phyloP scores from a whole-genome alignment of 441 rosid species.

The Kokia cookei region DNA sequence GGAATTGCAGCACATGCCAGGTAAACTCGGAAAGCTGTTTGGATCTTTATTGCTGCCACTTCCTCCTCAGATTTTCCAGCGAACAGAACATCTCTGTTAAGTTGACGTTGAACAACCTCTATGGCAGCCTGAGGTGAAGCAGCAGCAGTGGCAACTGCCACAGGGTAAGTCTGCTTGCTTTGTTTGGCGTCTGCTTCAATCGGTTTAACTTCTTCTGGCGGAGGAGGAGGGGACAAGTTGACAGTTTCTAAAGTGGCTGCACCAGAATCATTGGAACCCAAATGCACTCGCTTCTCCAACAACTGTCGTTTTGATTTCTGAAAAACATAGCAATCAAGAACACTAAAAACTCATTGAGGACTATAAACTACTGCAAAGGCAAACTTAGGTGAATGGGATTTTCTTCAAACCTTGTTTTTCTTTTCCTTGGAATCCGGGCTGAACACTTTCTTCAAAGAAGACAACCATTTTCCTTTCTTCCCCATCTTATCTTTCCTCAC shows the following conservation, averaged over 20 bases:
- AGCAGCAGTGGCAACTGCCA: slow-evolving; percentile 20
- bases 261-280: slow-evolving; percentile 21
- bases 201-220: slow-evolving; percentile 43
- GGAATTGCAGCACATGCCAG: slow-evolving; percentile 37
- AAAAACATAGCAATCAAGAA: not conserved
- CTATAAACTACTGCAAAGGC: not conserved
- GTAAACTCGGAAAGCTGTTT: slow-evolving; percentile 79
- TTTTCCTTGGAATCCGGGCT: slow-evolving; percentile 74
- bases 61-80: slow-evolving; percentile 67
- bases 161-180: slow-evolving; percentile 24
- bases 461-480: slow-evolving; percentile 89
- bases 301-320: slow-evolving; percentile 65
- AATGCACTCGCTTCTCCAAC: slow-evolving; percentile 41
- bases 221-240: slow-evolving; percentile 29
- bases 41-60: slow-evolving; percentile 79
- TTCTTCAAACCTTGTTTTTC: slow-evolving; percentile 43
- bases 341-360: not conserved
- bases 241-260: slow-evolving; percentile 29
- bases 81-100: slow-evolving; percentile 25
- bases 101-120: slow-evolving; percentile 33
- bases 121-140: slow-evolving; percentile 34
- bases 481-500: slow-evolving; percentile 63
- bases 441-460: slow-evolving; percentile 74
- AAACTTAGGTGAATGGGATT: not conserved
- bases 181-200: slow-evolving; percentile 42